These are phyloP conservation scores for Neurospora cerealis DNA, from an alignment of 495 filamentous ascomycete species.

Conservation along the genomic window DNA sequence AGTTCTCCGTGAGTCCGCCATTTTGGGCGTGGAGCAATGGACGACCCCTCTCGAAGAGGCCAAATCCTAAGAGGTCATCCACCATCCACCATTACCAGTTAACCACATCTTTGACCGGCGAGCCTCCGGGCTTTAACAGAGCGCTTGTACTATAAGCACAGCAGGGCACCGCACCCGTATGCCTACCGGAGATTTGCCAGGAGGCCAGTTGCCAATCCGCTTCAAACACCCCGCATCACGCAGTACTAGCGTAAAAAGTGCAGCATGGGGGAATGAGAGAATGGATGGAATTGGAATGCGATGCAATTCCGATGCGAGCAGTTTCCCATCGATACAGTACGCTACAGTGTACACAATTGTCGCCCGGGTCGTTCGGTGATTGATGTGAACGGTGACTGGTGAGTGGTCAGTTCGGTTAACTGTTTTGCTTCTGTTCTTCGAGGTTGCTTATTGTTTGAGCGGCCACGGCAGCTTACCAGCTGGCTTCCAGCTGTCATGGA, in stretches of 20 bases:
- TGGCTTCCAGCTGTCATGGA: background rate
- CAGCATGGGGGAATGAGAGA: background rate
- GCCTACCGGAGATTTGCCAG: background rate
- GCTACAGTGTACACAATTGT: background rate
- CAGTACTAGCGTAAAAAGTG: background rate
- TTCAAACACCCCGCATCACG: background rate
- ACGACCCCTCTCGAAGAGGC: background rate
- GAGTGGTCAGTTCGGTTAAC: background rate
- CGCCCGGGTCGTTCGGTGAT: background rate
- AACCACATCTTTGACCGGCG: background rate
- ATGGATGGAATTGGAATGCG: background rate
- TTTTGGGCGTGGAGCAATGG: background rate
- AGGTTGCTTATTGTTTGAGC: background rate
- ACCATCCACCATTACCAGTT: background rate
- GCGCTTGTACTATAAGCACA: background rate
- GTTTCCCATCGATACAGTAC: background rate
- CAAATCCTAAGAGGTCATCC: background rate
- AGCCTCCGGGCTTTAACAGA: background rate
- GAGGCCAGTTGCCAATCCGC: background rate
- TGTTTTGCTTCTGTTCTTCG: background rate
- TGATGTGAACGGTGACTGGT: background rate
- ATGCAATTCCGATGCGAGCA: background rate
- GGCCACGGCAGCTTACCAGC: background rate
- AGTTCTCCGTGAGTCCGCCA: background rate
- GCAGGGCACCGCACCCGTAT: background rate